Conservation (phyloP, 2,329 filamentous ascomycete species). For the Lasiodiplodia hormozganensis region DNA sequence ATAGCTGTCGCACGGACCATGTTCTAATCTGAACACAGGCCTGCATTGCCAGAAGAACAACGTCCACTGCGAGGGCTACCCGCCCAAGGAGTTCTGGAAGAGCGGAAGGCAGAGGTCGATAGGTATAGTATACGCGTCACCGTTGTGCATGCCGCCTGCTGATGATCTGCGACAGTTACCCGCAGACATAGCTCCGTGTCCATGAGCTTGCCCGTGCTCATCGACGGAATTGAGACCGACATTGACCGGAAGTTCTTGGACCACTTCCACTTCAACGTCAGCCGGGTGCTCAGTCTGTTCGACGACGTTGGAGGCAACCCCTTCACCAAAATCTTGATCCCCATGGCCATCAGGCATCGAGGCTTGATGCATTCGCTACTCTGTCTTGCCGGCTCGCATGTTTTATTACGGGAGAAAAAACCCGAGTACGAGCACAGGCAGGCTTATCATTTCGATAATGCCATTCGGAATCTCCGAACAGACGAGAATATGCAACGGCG, state of each 20-base stretch:
- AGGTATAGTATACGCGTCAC: conserved; percentile 47
- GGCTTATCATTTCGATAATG: conserved; percentile 59
- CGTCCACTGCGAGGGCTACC: conserved; percentile 89
- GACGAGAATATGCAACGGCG: conserved; percentile 37
- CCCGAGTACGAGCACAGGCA: conserved; percentile 61
- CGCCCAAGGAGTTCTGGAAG: conserved; percentile 85
- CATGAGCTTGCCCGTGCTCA: conserved; percentile 64
- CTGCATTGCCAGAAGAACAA: conserved; percentile 94
- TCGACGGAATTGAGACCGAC: conserved; percentile 80
- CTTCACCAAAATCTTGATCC: conserved; percentile 83
- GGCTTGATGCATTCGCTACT: conserved; percentile 92
- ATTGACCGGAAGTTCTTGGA: conserved; percentile 82
- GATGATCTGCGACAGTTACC: conserved; percentile 10
- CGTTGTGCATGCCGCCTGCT: background rate
- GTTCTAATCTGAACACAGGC: conserved; percentile 7
- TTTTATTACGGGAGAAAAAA: conserved; percentile 60
- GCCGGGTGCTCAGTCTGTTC: conserved; percentile 81
- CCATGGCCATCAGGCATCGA: conserved; percentile 78
- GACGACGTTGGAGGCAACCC: conserved; percentile 77
- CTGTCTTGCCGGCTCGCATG: conserved; percentile 80
- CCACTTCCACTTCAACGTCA: conserved; percentile 81
- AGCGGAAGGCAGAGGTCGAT: conserved; percentile 79
- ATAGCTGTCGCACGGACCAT: background rate
- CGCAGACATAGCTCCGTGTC: conserved; percentile 22
- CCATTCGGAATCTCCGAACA: conserved; percentile 47